Conservation (phyloP, 2,329 filamentous ascomycete genomes). For the Fusarium sacchari region DNA sequence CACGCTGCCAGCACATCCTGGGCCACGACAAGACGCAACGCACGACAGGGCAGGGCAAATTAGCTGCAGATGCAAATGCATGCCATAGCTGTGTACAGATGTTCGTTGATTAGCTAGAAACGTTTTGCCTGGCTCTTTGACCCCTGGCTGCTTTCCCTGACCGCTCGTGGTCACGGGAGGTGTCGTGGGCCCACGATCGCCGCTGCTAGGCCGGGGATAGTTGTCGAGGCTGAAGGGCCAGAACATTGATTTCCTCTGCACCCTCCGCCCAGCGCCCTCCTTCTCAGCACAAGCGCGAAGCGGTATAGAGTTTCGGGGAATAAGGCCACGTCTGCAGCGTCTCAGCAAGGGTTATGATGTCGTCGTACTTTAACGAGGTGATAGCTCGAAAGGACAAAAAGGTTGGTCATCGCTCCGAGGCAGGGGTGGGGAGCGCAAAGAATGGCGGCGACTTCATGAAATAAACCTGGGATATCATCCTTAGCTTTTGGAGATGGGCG, state of each 20-base stretch:
- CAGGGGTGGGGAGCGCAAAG: constrained; percentile 4
- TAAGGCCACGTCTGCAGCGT: constrained; percentile 20
- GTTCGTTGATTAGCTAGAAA: constrained; percentile 40
- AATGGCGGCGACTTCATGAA: constrained; percentile 38
- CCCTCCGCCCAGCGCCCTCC: constrained; percentile 13
- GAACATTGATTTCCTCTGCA: constrained; percentile 32
- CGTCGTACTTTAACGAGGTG: background rate
- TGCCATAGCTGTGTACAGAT: constrained; percentile 45
- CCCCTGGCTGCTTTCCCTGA: constrained; percentile 36
- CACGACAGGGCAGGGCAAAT: constrained; percentile 38
- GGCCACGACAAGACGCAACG: constrained; percentile 29
- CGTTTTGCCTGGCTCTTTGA: constrained; percentile 21
- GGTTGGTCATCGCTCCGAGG: background rate
- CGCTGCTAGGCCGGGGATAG: constrained; percentile 40
- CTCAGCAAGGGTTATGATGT: background rate
- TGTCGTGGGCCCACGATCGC: constrained; percentile 41
- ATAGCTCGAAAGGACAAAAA: constrained; percentile 17
- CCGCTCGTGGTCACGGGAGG: constrained; percentile 43
- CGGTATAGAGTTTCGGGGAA: constrained; percentile 17
- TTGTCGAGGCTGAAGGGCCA: constrained; percentile 22
- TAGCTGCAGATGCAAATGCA: constrained; percentile 49
- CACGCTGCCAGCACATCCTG: constrained; percentile 40
- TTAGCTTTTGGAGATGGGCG: constrained; percentile 18
- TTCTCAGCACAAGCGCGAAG: background rate
- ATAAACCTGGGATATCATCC: constrained; percentile 15